Base-by-base conservation (phyloP, 2,329 filamentous ascomycete species). In the Xylariaceae sp. region DNA sequence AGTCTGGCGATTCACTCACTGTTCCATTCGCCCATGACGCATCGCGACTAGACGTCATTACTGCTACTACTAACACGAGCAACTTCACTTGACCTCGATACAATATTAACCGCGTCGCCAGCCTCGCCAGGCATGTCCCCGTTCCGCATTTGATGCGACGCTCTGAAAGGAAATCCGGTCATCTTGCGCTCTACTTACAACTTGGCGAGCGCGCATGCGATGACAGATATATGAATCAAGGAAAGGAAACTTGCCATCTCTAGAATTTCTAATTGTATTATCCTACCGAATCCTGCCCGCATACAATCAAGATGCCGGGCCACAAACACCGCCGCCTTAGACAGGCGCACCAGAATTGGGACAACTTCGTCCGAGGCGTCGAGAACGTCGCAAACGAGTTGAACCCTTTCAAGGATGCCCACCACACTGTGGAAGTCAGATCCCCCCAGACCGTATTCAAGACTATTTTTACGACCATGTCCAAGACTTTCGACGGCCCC, bases 381-480 rank as follows among this genome's bases (percentile, higher is more conserved):
- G 65, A 71, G 52, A 68, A 67, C n/a, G 65, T 71, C 51, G 69
- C 67, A 37, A 65, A 67, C 23, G 66, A 70, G 18, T 37, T 67
- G 17, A 69, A 68, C 53, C 65, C 65, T n/a, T 67, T 68, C 51
- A 58, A 60, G 52, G 63, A 66, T 58, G 63, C 64, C 3, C 17
- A 58, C 3, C 53, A 59, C 7, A 62, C 59, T 11, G 4, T 67
- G 7, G 56, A 66, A 51, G 66, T 52, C n/a, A 68, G 59, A 52
- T 60, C 62, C 3, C 66, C 66, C 30, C 64, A 66, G 10, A 75
- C 72, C 15, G 68, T 76, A 48, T 65, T 73, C 39, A 67, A 66
- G 11, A 77, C 75, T 15, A 71, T 79, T 17, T 79, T 75, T 65
- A 73, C 73, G 53, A 80, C 78, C 44, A 61, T 77, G 68, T 64